Evolutionary conservation across 1,139 yeast genomes (phyloP).

Genomic region (Magnusiomyces sp.): DNA sequence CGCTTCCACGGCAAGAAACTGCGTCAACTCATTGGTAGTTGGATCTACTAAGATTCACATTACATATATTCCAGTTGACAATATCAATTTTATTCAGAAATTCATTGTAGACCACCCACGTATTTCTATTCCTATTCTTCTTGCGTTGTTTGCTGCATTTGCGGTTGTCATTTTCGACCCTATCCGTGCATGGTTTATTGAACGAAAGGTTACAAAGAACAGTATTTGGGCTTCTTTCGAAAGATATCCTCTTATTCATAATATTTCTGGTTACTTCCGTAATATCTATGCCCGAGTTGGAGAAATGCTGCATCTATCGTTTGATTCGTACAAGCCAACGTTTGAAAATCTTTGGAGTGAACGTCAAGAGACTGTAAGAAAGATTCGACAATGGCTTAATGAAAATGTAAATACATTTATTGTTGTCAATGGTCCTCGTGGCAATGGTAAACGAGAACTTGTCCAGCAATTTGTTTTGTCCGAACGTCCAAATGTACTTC

Average conservation of each 20-base stretch:
- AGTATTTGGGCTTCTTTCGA: conserved; percentile 4
- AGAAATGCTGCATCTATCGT: conserved; percentile 5
- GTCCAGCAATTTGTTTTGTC: conserved; percentile 62
- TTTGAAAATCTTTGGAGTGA: conserved; percentile 58
- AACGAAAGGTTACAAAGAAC: conserved; percentile 45
- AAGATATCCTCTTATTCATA: conserved; percentile 5
- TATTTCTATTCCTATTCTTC: conserved; percentile 58
- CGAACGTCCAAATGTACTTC: conserved; percentile 50
- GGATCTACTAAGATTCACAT: conserved; percentile 59
- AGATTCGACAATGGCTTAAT: conserved; percentile 63
- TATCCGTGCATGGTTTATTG: conserved; percentile 72
- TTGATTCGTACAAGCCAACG: conserved; percentile 15
- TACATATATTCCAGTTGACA: conserved; percentile 52
- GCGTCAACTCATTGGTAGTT: conserved; percentile 62
- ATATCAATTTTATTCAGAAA: conserved; percentile 23
- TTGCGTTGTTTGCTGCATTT: conserved; percentile 60
- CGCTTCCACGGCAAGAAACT: conserved; percentile 83
- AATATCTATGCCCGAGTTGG: conserved; percentile 7
- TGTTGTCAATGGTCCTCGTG: conserved; percentile 85
- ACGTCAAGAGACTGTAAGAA: conserved; percentile 56
- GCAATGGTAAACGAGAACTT: conserved; percentile 82
- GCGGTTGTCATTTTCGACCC: conserved; percentile 92
- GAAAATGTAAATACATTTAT: conserved; percentile 82
- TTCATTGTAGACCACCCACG: conserved; percentile 53
- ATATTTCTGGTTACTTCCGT: conserved; percentile 4